Base-by-base conservation (phyloP, 176 grass and related monocot genomes). In the Ananas comosus region DNA sequence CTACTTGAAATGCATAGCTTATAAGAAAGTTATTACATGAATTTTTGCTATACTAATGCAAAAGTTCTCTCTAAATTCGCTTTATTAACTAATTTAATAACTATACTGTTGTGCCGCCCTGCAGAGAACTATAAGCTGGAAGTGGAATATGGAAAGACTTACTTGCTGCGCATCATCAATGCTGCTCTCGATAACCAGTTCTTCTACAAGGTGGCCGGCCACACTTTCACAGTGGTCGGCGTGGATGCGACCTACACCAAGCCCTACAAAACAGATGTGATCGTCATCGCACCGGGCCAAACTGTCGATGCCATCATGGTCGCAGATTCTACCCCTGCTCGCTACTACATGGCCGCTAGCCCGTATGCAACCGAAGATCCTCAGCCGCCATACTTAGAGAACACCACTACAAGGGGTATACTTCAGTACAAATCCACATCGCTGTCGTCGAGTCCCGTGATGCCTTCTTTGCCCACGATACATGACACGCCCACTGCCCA, bases 191-290 rank as follows among this genome's bases (percentile, higher is more conserved):
- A 85, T 65, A 80, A 87, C 28, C 83, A 96, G 65, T 77, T 84
- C 80, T 96, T 96, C 85, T 79, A 91, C 75, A 88, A 78, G 81
- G 27, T 89, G 65, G 92, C 88, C 63, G 79, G 82, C 0, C 92
- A 96, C 80, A 63, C 69, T 53, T 88, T 96, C 82, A 96, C 88
- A 12, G 88, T 96, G 24, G 88, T 96, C 25, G 87, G 82, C 63
- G 81, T 81, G 1, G 91, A 96, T 65, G 91, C 64, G 4, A 76
- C 77, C 64, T 96, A 96, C 80, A 91, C 85, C 49, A 64, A 83
- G 42, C 86, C 84, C 51, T 96, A n/a, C n/a, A n/a, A n/a, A n/a
- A n/a, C n/a, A n/a, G n/a, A n/a, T n/a, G n/a, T n/a, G n/a, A n/a
- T n/a, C 11, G 86, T 96, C 76, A 63, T 96, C 17, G 76, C 88